Evolutionary conservation across 1,284 basidiomycete species (phyloP).

Genomic region (Puccinia triticina): DNA sequence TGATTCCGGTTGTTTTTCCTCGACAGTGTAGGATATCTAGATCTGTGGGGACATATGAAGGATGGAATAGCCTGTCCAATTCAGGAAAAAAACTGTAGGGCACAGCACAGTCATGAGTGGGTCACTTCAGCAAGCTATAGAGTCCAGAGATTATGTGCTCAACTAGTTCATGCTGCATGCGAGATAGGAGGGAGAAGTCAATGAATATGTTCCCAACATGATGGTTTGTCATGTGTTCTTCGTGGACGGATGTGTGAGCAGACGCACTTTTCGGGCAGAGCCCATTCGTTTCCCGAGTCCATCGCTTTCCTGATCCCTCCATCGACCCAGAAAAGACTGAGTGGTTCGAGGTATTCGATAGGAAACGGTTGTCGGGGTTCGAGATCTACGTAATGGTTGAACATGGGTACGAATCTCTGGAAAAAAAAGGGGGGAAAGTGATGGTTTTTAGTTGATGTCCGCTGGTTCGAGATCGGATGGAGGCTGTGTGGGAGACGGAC

Average conservation of each 20-base stretch:
- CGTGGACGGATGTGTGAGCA: slow-evolving; percentile 1
- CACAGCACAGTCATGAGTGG: slow-evolving; percentile 6
- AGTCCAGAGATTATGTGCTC: background rate
- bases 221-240: background rate
- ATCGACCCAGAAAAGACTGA: slow-evolving; percentile 78
- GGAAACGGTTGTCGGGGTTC: slow-evolving; percentile 81
- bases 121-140: background rate
- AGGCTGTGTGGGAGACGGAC: slow-evolving; percentile 8
- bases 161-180: slow-evolving; percentile 51
- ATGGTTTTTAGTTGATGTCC: background rate
- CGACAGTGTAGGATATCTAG: slow-evolving; percentile 73
- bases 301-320: slow-evolving; percentile 73
- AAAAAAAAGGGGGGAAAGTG: background rate
- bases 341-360: slow-evolving; percentile 67
- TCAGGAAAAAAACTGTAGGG: slow-evolving; percentile 69
- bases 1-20: slow-evolving; percentile 88
- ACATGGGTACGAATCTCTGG: slow-evolving; percentile 47
- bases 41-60: slow-evolving; percentile 68
- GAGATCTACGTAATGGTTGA: slow-evolving; percentile 60
- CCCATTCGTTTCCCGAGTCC: slow-evolving; percentile 77
- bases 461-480: no score
- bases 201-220: background rate
- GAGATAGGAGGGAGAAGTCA: slow-evolving; percentile 50
- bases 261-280: slow-evolving; percentile 75
- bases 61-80: slow-evolving; percentile 76